Evolutionary conservation across 192 early-diverging fungal genomes (phyloP).

Genomic region (Allomyces arbusculus): DNA sequence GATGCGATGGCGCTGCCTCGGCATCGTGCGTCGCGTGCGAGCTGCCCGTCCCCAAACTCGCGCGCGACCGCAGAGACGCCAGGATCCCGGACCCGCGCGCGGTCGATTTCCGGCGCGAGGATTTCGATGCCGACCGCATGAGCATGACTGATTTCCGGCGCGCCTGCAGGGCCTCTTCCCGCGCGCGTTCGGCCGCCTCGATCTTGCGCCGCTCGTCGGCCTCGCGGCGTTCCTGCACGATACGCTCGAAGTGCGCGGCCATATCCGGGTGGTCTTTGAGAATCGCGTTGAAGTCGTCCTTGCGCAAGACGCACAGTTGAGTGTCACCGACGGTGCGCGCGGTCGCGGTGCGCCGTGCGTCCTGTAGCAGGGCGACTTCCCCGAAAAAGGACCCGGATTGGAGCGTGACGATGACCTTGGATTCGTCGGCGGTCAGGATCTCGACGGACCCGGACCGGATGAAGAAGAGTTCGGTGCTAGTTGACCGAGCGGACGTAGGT

Average conservation of each 20-base stretch:
- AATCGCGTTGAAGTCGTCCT: not conserved
- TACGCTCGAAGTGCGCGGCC: not conserved
- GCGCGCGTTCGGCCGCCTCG: not conserved
- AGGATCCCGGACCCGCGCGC: no score
- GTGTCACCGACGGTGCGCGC: not conserved
- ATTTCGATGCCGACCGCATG: no score
- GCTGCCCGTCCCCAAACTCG: no score
- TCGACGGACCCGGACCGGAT: not conserved
- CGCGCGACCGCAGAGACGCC: no score
- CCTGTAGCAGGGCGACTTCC: not conserved
- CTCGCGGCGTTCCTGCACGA: not conserved
- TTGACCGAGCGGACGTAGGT: not conserved
- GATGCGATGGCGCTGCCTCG: no score
- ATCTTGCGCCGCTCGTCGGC: not conserved
- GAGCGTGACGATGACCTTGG: constrained; percentile 2
- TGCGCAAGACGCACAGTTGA: not conserved
- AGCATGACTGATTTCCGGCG: not conserved
- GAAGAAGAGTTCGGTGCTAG: not conserved
- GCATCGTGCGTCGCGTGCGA: no score
- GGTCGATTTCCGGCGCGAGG: no score
- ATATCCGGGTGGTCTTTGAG: not conserved
- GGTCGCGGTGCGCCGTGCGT: not conserved
- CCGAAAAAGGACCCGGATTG: constrained; percentile 1
- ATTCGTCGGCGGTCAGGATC: not conserved
- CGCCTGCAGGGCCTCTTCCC: not conserved